These are phyloP conservation scores for Trametes cingulata DNA, from an alignment of 768 basidiomycete species.

Conservation along the genomic window DNA sequence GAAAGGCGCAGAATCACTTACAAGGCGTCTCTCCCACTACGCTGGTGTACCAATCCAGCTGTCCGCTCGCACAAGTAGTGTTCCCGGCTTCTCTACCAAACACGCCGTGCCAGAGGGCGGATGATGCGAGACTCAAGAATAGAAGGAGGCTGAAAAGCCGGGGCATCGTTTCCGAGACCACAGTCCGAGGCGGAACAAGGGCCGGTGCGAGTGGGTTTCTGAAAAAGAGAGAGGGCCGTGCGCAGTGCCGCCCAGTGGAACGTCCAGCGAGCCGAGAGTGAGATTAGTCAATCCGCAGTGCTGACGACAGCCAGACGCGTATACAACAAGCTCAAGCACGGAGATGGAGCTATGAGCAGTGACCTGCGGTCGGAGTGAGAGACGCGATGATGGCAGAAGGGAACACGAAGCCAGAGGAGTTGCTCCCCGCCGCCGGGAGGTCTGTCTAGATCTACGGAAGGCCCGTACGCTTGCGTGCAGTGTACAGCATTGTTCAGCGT, in stretches of 20 bases:
- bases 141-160: not conserved
- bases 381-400: too few species aligned
- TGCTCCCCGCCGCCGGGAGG: too few species aligned
- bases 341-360: too few species aligned
- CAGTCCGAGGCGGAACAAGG: not conserved
- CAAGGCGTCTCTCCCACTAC: conserved; percentile 24
- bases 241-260: not conserved
- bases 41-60: conserved; percentile 23
- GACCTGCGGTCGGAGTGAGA: too few species aligned
- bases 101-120: not conserved
- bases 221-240: not conserved
- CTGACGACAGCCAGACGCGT: too few species aligned
- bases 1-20: not conserved
- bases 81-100: conserved; percentile 5
- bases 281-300: too few species aligned
- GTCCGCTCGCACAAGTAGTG: conserved; percentile 19
- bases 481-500: too few species aligned
- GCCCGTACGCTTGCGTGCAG: too few species aligned
- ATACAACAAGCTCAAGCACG: too few species aligned
- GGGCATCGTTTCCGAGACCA: not conserved
- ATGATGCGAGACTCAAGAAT: not conserved
- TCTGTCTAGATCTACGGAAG: too few species aligned
- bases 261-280: too few species aligned
- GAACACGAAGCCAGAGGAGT: too few species aligned
- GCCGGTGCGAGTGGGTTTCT: not conserved